Evolutionary conservation across 1,139 yeast genomes (phyloP), one percentile per base, ranked within the genome.

Genomic region (Diutina neorugosa): DNA sequence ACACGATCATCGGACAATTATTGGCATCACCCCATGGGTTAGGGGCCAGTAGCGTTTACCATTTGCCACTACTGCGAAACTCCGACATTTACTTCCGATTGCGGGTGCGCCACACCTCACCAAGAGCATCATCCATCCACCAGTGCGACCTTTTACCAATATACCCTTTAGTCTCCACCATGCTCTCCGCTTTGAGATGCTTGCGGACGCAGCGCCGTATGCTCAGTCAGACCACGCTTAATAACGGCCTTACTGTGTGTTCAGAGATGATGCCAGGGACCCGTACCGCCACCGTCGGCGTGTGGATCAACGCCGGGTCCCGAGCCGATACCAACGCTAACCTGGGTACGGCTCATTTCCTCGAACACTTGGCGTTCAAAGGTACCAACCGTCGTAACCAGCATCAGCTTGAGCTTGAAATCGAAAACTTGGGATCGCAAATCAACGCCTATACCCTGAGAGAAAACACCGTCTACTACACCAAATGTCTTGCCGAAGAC

Each of bases 281-380:
- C 5, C 78, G 84, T 61, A 90, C 98, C 47, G 98, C 98, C 58
- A 93, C 98, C 2, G 97, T 94, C 12, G 98, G 98, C 1, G 93
- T 93, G 51, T 86, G 91, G 90, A 91, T 93, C 59, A 96, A 94
- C 68, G 97, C 98, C 51, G 99, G 99, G 1, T 91, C 98, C 1
- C 78, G 99, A 57, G 98, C 98, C 2, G 99, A 93, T 69, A 86
- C 84, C 63, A 81, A 84, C 52, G 79, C 78, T 64, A 89, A 90
- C 62, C 76, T 81, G 55, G 99, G 99, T 51, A 91, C 98, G 12
- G 99, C 99, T 0, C 99, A 93, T 69, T 93, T 93, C 65, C 73
- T 93, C 55, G 99, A 63, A 68, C 99, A 93, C 69, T 74, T 93
- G 62, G 96, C 98, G 3, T 93, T 93, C 73, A 93, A 93, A 70